Conservation (phyloP, 129 eudicot species). For the Pulicaria dysenterica region DNA sequence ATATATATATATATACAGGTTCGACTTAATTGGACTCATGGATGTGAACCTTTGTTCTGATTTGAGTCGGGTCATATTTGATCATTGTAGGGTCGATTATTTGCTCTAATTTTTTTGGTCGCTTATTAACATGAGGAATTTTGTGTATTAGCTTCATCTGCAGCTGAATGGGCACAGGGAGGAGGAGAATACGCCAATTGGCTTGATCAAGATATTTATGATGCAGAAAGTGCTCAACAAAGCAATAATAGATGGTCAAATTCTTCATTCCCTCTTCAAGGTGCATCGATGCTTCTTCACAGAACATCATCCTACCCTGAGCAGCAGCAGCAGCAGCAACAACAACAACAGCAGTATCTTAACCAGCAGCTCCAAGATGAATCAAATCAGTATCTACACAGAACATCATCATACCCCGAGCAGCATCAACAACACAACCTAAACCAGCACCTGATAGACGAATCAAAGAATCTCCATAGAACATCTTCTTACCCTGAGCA, state of each 20-base stretch:
- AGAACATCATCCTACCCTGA: conserved; percentile 89
- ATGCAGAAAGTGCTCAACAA: conserved; percentile 49
- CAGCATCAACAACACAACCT: conserved; percentile 50
- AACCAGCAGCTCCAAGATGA: conserved; percentile 44
- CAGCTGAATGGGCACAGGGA: conserved; percentile 68
- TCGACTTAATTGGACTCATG: neutral
- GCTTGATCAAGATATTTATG: conserved; percentile 56
- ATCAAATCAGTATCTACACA: conserved; percentile 45
- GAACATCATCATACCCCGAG: conserved; percentile 89
- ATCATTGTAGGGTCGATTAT: neutral
- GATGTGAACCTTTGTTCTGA: neutral
- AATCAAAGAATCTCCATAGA: conserved; percentile 53
- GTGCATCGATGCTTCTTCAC: conserved; percentile 50
- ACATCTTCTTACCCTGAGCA: conserved; percentile 89
- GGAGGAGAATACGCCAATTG: conserved; percentile 65
- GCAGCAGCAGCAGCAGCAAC: conserved; percentile 47
- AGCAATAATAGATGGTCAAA: conserved; percentile 55
- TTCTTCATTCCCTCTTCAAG: conserved; percentile 44
- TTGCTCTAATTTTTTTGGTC: neutral
- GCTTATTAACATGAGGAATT: conserved; percentile 7
- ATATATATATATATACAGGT: neutral
- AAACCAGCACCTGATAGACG: neutral
- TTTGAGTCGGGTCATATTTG: neutral
- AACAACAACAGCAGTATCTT: conserved; percentile 38
- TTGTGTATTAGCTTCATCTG: conserved; percentile 67